These are phyloP conservation scores for Axilococcus clingmanii DNA, from an alignment of 139 green algal species.

Conservation along the genomic window DNA sequence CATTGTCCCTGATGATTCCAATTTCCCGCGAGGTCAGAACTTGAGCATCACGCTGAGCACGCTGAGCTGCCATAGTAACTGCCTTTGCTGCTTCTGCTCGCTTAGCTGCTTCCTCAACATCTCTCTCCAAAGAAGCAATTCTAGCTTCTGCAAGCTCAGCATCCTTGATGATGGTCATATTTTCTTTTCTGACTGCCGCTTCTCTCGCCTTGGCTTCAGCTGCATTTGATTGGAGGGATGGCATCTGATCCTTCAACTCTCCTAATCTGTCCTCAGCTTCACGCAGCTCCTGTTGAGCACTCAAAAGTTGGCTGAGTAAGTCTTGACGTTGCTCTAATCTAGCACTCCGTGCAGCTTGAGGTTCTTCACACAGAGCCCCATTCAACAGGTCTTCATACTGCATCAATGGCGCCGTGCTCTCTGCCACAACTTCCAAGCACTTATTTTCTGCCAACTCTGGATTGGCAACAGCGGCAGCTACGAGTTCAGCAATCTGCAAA, in stretches of 20 bases:
- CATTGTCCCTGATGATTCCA: conserved; percentile 10
- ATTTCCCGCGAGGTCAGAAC: conserved; percentile 30
- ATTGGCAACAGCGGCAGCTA: conserved; percentile 42
- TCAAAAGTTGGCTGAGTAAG: background rate
- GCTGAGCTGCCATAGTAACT: conserved; percentile 33
- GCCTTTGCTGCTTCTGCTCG: conserved; percentile 36
- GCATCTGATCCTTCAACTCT: conserved; percentile 5
- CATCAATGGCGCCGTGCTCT: conserved; percentile 35
- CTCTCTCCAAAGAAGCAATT: conserved; percentile 13
- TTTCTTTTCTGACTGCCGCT: conserved; percentile 7
- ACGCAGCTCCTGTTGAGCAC: conserved; percentile 3
- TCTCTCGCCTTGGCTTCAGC: conserved; percentile 7
- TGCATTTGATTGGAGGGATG: conserved; percentile 2
- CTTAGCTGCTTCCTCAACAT: conserved; percentile 15
- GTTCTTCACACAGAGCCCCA: background rate
- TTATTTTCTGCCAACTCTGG: conserved; percentile 69
- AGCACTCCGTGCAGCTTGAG: conserved; percentile 4
- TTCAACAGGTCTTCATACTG: conserved; percentile 39
- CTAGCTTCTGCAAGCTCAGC: conserved; percentile 24
- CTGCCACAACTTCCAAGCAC: conserved; percentile 70
- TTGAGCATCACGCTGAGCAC: conserved; percentile 14
- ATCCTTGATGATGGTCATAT: conserved; percentile 22
- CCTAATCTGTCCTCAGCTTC: conserved; percentile 21
- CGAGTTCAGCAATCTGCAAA: conserved; percentile 81
- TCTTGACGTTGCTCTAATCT: conserved; percentile 14